Evolutionary conservation across 140 eudicot genomes (phyloP).

Genomic region (Senecio squalidus): DNA sequence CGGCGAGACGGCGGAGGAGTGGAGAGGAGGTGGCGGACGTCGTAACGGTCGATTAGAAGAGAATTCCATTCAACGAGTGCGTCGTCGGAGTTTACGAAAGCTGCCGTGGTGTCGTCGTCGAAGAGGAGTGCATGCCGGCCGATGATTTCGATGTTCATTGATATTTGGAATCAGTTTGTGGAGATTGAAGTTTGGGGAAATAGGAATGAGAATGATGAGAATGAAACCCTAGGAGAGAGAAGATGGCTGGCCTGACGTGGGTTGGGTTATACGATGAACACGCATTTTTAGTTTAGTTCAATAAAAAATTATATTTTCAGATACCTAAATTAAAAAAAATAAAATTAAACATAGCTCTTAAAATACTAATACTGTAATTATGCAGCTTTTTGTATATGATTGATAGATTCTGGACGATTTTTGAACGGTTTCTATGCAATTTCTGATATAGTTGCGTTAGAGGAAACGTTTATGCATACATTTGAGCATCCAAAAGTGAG

Average conservation of each 20-base stretch:
- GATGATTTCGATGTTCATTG: slow-evolving; percentile 65
- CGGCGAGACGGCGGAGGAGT: slow-evolving; percentile 71
- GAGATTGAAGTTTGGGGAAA: neutral
- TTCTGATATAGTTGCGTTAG: no score
- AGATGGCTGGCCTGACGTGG: slow-evolving; percentile 8
- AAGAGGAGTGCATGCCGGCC: slow-evolving; percentile 88
- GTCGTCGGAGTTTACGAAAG: slow-evolving; percentile 79
- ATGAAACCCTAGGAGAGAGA: slow-evolving; percentile 36
- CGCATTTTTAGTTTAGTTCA: no score
- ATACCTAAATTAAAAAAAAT: no score
- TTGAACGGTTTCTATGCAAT: no score
- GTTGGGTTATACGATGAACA: neutral
- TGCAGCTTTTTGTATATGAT: no score
- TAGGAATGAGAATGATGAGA: neutral
- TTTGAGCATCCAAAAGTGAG: no score
- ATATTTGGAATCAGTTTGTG: neutral
- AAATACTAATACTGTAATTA: no score
- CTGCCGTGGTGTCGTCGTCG: slow-evolving; percentile 82
- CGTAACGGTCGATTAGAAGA: slow-evolving; percentile 88
- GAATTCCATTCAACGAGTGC: slow-evolving; percentile 96
- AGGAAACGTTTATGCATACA: no score
- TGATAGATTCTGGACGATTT: no score
- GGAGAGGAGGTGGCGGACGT: slow-evolving; percentile 95
- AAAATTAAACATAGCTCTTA: no score
- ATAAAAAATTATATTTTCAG: no score